Conservation (phyloP, 441 rosid species). For the Melastoma candidum region DNA sequence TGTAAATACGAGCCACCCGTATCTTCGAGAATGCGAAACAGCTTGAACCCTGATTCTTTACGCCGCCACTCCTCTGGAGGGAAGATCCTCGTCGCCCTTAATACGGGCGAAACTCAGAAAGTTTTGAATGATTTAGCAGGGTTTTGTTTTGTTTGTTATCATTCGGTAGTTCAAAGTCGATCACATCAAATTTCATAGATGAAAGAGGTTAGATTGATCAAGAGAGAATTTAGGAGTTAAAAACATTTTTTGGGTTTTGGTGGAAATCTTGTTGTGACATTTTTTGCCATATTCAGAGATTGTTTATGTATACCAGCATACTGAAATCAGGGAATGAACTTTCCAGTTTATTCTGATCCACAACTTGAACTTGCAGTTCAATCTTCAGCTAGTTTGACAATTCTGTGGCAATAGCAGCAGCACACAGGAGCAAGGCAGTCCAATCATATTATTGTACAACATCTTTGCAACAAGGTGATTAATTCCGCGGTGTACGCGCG, state of each 20-base stretch:
- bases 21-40: slow-evolving; percentile 6
- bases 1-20: slow-evolving; percentile 12
- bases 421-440: too few relatives aligned
- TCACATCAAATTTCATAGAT: slow-evolving; percentile 7
- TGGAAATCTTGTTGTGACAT: slow-evolving; percentile 1
- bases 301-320: too few relatives aligned
- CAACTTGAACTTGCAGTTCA: too few relatives aligned
- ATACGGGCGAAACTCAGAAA: slow-evolving; percentile 2
- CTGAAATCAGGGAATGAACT: too few relatives aligned
- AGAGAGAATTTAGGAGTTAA: not conserved
- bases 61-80: not conserved
- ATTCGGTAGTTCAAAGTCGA: not conserved
- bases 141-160: slow-evolving; percentile 2
- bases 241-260: not conserved
- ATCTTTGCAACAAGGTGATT: too few relatives aligned
- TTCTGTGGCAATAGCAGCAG: too few relatives aligned
- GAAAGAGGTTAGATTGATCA: not conserved
- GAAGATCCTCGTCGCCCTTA: too few relatives aligned
- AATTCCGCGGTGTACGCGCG: too few relatives aligned
- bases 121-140: slow-evolving; percentile 1
- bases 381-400: too few relatives aligned
- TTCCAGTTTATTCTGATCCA: too few relatives aligned
- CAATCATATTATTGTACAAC: too few relatives aligned
- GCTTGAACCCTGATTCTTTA: not conserved
- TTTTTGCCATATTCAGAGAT: not conserved